Evolutionary conservation across 495 filamentous ascomycete genomes (phyloP).

Genomic region (Daldinia decipiens): DNA sequence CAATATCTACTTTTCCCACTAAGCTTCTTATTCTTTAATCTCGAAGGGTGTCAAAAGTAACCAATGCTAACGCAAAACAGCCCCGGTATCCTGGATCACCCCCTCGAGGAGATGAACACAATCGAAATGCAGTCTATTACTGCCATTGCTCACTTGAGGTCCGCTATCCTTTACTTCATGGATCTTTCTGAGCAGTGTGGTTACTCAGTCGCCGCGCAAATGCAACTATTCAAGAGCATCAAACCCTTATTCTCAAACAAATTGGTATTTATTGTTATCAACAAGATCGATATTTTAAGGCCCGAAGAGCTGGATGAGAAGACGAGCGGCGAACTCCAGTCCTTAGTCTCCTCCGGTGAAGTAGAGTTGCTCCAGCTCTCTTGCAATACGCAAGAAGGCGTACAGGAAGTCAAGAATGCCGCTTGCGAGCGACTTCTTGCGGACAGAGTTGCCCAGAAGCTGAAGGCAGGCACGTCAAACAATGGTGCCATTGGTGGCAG

Average conservation of each 20-base stretch:
- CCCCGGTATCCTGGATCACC: conserved; percentile 96
- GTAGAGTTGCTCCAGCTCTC: conserved; percentile 92
- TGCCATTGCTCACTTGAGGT: conserved; percentile 93
- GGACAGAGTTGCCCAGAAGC: conserved; percentile 91
- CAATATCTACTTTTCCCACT: background rate
- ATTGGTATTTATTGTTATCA: conserved; percentile 93
- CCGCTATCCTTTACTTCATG: conserved; percentile 97
- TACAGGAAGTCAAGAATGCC: conserved; percentile 92
- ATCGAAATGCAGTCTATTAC: conserved; percentile 99
- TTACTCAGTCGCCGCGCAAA: conserved; percentile 90
- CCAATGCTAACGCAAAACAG: conserved; percentile 31
- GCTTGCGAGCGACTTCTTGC: conserved; percentile 94
- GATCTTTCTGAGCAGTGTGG: conserved; percentile 98
- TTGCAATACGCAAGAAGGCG: conserved; percentile 92
- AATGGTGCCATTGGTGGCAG: conserved; percentile 77
- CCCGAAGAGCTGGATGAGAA: conserved; percentile 89
- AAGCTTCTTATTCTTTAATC: background rate
- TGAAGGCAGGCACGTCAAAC: conserved; percentile 85
- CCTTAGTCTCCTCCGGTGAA: conserved; percentile 82
- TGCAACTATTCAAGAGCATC: conserved; percentile 92
- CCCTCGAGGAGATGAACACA: conserved; percentile 99
- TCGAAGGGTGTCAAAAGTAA: background rate
- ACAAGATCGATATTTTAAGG: conserved; percentile 93
- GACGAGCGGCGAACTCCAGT: conserved; percentile 78
- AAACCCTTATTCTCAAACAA: conserved; percentile 98